Conservation (phyloP, 1,139 yeast species). For the Saccharomycopsis crataegensis region DNA sequence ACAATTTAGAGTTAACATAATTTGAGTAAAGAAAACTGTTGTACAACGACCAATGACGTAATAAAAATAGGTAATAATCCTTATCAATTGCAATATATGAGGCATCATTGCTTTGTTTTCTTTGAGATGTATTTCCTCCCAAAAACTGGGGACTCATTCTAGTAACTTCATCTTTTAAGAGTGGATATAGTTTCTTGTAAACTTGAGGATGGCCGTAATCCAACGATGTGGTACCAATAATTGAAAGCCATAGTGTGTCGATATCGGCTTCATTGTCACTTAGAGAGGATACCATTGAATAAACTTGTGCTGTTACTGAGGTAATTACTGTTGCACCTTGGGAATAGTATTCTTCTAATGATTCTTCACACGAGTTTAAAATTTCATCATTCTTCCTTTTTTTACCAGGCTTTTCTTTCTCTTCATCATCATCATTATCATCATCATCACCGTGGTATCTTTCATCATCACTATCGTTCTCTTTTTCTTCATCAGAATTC, state of each 20-base stretch:
- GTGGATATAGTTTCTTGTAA: constrained; percentile 64
- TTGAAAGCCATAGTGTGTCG: constrained; percentile 75
- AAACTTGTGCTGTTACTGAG: constrained; percentile 72
- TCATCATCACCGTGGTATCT: constrained; percentile 27
- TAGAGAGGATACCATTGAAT: constrained; percentile 69
- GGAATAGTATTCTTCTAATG: constrained; percentile 62
- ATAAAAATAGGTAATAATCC: constrained; percentile 78
- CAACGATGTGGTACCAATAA: constrained; percentile 80
- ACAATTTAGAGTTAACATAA: constrained; percentile 79
- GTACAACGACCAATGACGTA: constrained; percentile 90
- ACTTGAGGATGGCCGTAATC: constrained; percentile 72
- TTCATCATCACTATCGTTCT: constrained; percentile 24
- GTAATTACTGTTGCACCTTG: constrained; percentile 77
- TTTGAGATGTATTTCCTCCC: constrained; percentile 17
- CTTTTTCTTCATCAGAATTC: constrained; percentile 22
- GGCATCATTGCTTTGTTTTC: constrained; percentile 48
- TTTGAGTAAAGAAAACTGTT: constrained; percentile 87
- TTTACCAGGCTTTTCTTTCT: constrained; percentile 27
- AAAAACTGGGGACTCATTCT: constrained; percentile 44
- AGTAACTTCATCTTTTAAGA: constrained; percentile 75
- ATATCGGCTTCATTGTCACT: constrained; percentile 68
- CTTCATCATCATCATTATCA: constrained; percentile 33
- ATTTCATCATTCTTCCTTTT: constrained; percentile 30
- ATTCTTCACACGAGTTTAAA: constrained; percentile 42
- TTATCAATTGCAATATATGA: constrained; percentile 60